Evolutionary conservation across 768 basidiomycete species (phyloP), one percentile per base, ranked within the genome.

Genomic region (Tricholoma bakamatsutake): DNA sequence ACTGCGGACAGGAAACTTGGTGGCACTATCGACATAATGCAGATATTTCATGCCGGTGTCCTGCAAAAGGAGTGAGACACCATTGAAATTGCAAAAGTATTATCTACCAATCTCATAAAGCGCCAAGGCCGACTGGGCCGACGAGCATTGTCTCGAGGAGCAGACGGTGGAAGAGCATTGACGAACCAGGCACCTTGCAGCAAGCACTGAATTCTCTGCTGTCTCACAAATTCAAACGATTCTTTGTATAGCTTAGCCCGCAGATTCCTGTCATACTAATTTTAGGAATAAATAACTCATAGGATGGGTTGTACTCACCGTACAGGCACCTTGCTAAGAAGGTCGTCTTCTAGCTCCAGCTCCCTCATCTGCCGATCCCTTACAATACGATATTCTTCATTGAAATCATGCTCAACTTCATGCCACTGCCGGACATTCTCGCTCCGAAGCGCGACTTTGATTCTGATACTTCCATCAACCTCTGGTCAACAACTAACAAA

Each of bases 141-240:
- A 47, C 83, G 80, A 45, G 76, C 64, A 15, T 74, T 71, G 24
- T 84, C 82, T 47, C 82, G 78, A 12, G 78, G 77, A 18, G 78
- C 68, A 6, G 72, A 71, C 40, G 77, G 70, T 0, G 85, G 83
- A 37, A 88, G 71, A 1, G 85, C 92, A 63, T 87, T 93, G 59
- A 90, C 81, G 69, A 97, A 95, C 93, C 93, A 97, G 18, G 91
- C 88, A 31, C 93, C 93, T 66, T 93, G 87, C 46, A 92, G 73
- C 37, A 97, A 70, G 64, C 93, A 95, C 60, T 90, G 87, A 64
- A 94, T 87, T 52, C 93, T 80, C 69, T 97, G 93, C 66, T 89
- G 86, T 40, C 87, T 79, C 18, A 97, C 89, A 63, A 94, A 95
- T 64, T 93, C 90, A 60, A 83, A 91, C 12, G 90, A 93, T 67